Conservation (phyloP, 192 early-diverging fungal genomes). For the Obelidium mucronatum region DNA sequence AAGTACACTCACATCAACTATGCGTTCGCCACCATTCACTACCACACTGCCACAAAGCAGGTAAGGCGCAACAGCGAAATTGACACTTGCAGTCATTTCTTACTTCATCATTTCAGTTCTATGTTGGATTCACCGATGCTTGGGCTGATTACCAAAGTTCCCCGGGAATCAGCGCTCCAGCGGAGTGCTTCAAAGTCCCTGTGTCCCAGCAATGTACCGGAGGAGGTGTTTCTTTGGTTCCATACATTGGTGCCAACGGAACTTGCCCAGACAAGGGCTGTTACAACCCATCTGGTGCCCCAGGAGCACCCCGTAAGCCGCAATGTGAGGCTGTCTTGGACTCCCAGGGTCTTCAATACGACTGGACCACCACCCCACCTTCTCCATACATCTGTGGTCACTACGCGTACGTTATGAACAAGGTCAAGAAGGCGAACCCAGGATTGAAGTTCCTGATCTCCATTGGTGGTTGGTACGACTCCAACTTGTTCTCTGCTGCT, state of each 20-base stretch:
- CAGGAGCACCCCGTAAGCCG: neutral
- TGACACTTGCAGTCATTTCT: too few relatives aligned
- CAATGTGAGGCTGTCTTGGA: constrained; percentile 25
- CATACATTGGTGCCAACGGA: constrained; percentile 20
- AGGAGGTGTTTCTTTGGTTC: neutral
- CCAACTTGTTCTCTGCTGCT: constrained; percentile 27
- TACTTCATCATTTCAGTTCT: too few relatives aligned
- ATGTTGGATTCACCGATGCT: constrained; percentile 22
- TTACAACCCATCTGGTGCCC: constrained; percentile 19
- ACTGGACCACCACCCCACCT: constrained; percentile 2
- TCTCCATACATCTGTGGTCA: constrained; percentile 16
- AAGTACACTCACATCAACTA: constrained; percentile 76
- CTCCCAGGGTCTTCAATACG: constrained; percentile 4
- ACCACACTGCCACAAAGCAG: constrained; percentile 35
- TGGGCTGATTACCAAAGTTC: constrained; percentile 23
- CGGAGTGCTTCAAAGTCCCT: constrained; percentile 6
- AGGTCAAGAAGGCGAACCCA: neutral
- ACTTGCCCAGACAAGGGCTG: constrained; percentile 10
- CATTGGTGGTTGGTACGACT: constrained; percentile 50
- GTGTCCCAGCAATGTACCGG: constrained; percentile 1
- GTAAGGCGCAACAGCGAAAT: too few relatives aligned
- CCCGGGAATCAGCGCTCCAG: neutral
- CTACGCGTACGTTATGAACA: constrained; percentile 14
- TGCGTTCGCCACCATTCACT: constrained; percentile 64
- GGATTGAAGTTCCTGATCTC: constrained; percentile 24